Conservation (phyloP, 129 eudicot genomes). For the Escallonia herrerae region DNA sequence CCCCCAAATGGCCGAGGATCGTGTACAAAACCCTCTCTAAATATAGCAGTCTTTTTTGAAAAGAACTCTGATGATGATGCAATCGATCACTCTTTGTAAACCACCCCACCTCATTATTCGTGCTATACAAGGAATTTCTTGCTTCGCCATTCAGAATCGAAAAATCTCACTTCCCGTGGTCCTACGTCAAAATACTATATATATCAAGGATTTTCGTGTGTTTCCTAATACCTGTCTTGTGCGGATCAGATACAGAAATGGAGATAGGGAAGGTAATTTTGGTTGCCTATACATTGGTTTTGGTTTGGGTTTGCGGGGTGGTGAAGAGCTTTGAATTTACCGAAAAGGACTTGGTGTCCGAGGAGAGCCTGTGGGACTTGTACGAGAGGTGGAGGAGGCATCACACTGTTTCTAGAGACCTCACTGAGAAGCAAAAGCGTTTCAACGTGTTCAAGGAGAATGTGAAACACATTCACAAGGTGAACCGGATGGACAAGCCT, state of each 20-base stretch:
- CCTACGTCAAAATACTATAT: no score
- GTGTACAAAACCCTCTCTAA: neutral
- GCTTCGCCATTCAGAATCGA: no score
- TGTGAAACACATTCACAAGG: constrained; percentile 50
- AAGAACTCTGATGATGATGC: neutral
- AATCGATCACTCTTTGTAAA: no score
- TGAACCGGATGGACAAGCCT: constrained; percentile 77
- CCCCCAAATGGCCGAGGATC: no score
- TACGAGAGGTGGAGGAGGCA: constrained; percentile 81
- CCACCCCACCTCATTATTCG: no score
- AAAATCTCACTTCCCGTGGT: no score
- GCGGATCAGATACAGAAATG: constrained; percentile 14
- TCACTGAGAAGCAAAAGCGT: constrained; percentile 52
- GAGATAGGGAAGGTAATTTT: constrained; percentile 28
- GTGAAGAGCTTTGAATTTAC: constrained; percentile 55
- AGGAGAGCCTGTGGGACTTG: constrained; percentile 68
- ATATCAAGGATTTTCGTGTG: neutral
- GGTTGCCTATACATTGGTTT: constrained; percentile 30
- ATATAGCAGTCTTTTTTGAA: neutral
- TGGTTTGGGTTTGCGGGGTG: constrained; percentile 22
- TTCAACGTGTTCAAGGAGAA: constrained; percentile 82
- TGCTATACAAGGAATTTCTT: no score
- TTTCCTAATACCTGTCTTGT: neutral
- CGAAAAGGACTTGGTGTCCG: constrained; percentile 59
- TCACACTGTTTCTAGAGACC: constrained; percentile 66